Conservation (phyloP, 192 early-diverging fungal species). For the Cetraspora pellucida region DNA sequence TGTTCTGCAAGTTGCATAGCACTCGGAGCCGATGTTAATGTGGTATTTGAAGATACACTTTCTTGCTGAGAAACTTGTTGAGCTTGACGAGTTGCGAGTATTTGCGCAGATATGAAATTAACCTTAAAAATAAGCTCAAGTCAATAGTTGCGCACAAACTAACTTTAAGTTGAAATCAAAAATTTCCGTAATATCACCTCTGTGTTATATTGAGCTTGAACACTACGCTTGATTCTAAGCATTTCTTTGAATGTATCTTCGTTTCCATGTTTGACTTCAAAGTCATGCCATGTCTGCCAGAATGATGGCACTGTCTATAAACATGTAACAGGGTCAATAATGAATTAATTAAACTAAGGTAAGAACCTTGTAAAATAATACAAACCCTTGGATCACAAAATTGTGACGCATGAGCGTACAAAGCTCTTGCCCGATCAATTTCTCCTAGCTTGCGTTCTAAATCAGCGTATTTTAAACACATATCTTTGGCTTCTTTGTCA, state of each 20-base stretch:
- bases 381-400: slow-evolving; percentile 82
- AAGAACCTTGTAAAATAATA: neutral
- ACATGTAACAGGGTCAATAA: neutral
- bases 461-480: slow-evolving; percentile 81
- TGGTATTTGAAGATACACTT: no score
- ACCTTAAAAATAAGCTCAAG: slow-evolving; percentile 13
- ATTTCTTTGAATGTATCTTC: slow-evolving; percentile 99
- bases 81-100: slow-evolving; percentile 34
- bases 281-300: slow-evolving; percentile 94
- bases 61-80: neutral
- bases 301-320: slow-evolving; percentile 60
- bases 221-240: slow-evolving; percentile 90
- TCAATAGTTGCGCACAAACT: neutral
- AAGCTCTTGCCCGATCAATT: slow-evolving; percentile 89
- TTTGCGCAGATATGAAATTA: slow-evolving; percentile 36
- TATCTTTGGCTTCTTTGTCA: slow-evolving; percentile 75
- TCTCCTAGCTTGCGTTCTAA: slow-evolving; percentile 91
- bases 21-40: no score
- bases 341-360: neutral
- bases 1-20: no score
- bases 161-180: neutral
- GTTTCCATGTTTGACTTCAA: slow-evolving; percentile 96
- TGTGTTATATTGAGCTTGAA: slow-evolving; percentile 81
- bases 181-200: slow-evolving; percentile 58
- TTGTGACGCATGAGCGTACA: slow-evolving; percentile 85